A percentile compares a stretch with the other conserved stretches of the same genome.
Evolutionary conservation across 192 early-diverging fungal species (phyloP).

Genomic region (Jimgerdemannia flammicorona): DNA sequence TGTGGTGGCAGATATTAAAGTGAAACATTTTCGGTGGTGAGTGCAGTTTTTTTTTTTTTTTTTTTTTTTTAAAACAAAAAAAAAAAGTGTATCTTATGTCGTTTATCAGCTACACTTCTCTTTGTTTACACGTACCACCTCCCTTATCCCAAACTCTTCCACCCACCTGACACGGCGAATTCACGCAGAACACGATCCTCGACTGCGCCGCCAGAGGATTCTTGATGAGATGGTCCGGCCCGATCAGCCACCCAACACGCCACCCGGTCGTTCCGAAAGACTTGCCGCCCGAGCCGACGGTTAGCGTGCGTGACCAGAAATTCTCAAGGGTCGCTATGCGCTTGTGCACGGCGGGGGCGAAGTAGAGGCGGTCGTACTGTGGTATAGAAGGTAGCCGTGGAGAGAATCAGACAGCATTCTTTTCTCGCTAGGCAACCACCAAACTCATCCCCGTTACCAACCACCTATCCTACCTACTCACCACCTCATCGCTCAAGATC

Average conservation of each 20-base stretch:
- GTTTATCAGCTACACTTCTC: no score
- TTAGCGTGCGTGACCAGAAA: slow-evolving; percentile 91
- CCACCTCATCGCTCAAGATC: slow-evolving; percentile 90
- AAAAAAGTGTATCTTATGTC: no score
- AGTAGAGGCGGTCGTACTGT: slow-evolving; percentile 89
- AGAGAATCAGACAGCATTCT: no score
- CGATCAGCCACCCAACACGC: slow-evolving; percentile 94
- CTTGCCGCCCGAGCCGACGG: slow-evolving; percentile 91
- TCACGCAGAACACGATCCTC: slow-evolving; percentile 84
- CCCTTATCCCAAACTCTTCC: neutral
- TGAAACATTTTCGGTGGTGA: no score
- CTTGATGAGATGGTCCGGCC: slow-evolving; percentile 66
- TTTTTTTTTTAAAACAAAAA: no score
- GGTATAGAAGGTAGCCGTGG: neutral
- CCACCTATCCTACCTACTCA: no score
- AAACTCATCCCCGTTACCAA: no score
- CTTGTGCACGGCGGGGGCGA: slow-evolving; percentile 53
- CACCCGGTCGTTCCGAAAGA: slow-evolving; percentile 95
- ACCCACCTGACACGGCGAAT: slow-evolving; percentile 78
- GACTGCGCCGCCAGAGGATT: slow-evolving; percentile 83
- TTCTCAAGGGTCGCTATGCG: slow-evolving; percentile 82
- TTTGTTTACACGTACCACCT: no score
- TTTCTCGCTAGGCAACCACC: no score
- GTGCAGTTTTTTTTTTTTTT: no score
- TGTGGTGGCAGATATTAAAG: neutral